Percentiles rank a stretch among this genome's conserved stretches.
These are phyloP conservation scores for Apiospora saccharicola DNA, from an alignment of 2,329 filamentous ascomycete genomes.

Conservation along the genomic window DNA sequence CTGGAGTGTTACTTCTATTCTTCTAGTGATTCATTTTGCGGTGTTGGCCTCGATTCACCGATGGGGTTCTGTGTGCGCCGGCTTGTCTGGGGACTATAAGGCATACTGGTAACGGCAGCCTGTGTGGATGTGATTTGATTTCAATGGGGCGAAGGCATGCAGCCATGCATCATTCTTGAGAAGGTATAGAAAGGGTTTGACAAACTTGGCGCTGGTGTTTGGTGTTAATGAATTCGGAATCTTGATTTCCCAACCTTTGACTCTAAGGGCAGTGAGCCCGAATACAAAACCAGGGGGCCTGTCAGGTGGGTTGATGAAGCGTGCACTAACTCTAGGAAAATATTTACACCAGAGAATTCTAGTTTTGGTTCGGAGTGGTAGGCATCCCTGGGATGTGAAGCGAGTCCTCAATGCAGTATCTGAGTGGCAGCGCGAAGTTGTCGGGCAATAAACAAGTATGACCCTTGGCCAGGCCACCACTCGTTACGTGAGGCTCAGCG, in stretches of 20 bases:
- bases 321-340: background rate
- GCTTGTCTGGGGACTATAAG: background rate
- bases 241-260: background rate
- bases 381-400: too few species aligned
- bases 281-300: background rate
- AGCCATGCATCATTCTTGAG: background rate
- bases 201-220: background rate
- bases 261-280: background rate
- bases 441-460: background rate
- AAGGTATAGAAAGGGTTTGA: background rate
- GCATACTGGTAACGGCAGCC: background rate
- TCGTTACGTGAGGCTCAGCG: background rate
- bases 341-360: background rate
- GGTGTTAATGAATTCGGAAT: background rate
- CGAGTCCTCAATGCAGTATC: background rate
- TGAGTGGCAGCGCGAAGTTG: background rate
- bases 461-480: background rate
- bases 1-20: conserved; percentile 11
- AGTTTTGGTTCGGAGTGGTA: background rate
- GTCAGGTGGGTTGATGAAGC: background rate
- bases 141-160: background rate
- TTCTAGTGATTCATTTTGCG: conserved; percentile 13
- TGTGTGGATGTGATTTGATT: background rate
- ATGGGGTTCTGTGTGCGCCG: conserved; percentile 12
- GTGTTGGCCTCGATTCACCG: background rate